Percentiles rank a stretch among this genome's conserved stretches.
phyloP scores from a whole-genome alignment of 1,284 basidiomycete species.

The Tranzscheliella williamsii region DNA sequence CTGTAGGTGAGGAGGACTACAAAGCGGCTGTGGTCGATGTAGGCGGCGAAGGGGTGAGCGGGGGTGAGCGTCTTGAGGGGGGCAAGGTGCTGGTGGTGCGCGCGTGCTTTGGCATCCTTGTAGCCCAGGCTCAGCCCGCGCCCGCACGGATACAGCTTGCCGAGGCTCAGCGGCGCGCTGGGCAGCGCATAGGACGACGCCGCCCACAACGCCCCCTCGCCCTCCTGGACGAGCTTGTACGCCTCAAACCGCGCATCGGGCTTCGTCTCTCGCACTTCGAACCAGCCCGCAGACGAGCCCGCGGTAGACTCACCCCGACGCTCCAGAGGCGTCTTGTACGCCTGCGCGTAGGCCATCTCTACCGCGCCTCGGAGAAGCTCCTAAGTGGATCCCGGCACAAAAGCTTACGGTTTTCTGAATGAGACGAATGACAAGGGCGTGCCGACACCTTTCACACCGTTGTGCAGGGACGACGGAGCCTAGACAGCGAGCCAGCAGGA shows the following conservation, averaged over 20 bases:
- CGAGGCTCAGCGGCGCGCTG: conserved; percentile 11
- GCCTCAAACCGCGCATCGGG: conserved; percentile 34
- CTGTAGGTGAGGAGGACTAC: conserved; percentile 20
- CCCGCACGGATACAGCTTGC: conserved; percentile 18
- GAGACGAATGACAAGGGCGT: no score
- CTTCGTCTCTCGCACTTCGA: conserved; percentile 15
- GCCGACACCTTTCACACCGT: no score
- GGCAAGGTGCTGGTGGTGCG: conserved; percentile 17
- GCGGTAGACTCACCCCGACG: no score
- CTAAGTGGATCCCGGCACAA: no score
- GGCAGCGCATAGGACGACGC: conserved; percentile 8
- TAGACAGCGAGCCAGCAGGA: no score
- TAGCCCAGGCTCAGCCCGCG: conserved; percentile 7
- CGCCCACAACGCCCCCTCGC: background rate
- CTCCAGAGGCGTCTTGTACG: no score
- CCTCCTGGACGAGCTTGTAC: conserved; percentile 36
- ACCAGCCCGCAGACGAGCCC: no score
- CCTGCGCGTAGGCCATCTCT: no score
- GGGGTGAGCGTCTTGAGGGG: background rate
- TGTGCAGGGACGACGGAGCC: no score
- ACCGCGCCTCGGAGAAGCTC: no score
- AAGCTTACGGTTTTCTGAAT: no score
- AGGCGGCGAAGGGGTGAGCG: conserved; percentile 26
- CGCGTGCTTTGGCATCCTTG: conserved; percentile 39
- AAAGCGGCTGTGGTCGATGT: conserved; percentile 28